phyloP scores from a whole-genome alignment of 148 eudicot genomes.

The Vaccinium macrocarpon region DNA sequence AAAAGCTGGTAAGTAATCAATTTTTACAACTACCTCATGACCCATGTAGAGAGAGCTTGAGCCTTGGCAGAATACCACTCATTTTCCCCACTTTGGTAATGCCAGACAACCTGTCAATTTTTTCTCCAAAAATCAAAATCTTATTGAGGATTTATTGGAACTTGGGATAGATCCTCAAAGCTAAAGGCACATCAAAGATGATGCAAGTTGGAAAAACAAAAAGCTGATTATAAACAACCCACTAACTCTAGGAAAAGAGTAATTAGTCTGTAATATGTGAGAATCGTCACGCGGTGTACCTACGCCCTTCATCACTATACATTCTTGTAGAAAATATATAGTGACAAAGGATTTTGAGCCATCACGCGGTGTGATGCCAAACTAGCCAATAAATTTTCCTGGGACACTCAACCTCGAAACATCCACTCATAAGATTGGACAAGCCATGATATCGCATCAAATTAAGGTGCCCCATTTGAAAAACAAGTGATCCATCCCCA shows the following conservation, averaged over 20 bases:
- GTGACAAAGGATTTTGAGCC: no score
- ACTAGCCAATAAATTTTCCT: no score
- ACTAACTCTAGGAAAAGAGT: background rate
- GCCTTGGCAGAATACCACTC: background rate
- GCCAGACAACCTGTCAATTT: slow-evolving; percentile 12
- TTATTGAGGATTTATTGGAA: slow-evolving; percentile 1
- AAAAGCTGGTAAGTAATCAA: slow-evolving; percentile 8
- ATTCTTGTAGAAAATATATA: no score
- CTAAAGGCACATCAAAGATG: background rate
- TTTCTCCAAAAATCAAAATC: background rate
- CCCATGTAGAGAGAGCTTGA: background rate
- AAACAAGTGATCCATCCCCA: background rate
- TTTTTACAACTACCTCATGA: slow-evolving; percentile 4
- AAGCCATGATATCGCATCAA: background rate
- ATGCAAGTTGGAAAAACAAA: no score
- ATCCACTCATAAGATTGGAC: background rate
- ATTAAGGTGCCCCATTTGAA: background rate
- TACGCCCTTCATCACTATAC: no score
- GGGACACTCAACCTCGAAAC: background rate
- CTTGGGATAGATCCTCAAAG: background rate
- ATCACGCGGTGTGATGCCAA: no score
- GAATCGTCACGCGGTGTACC: no score
- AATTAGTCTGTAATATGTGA: no score
- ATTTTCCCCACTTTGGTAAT: background rate
- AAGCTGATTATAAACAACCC: background rate